Evolutionary conservation across 495 filamentous ascomycete species (phyloP), one percentile per base, ranked within the genome.

Genomic region (Penicillium canescens): DNA sequence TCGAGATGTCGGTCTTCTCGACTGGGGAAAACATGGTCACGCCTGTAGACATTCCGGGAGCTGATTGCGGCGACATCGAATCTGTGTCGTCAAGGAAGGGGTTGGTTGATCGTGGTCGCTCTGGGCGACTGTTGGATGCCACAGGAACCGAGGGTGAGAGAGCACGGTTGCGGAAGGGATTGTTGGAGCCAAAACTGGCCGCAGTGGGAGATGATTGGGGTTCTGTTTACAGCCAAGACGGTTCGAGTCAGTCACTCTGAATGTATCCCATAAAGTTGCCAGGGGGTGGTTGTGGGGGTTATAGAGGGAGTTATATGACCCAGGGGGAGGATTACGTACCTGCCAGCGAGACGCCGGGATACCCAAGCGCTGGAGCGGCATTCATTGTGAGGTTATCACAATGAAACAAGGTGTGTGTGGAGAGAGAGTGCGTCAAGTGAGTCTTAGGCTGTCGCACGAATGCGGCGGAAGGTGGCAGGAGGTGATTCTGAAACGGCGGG

Each of bases 131-230:
- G 39, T 56, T 65, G 28, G 64, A 67, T 14, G 63, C 78, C 42
- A 68, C 80, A 66, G 79, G 65, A 26, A 45, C 75, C 60, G 81
- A 78, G 78, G 90, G 92, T 52, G 92, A 94, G 7, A 82, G 74
- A 41, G 89, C 86, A 59, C 89, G 88, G 71, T 96, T 96, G 77
- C 94, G 87, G 69, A 98, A 98, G n/a, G 94, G 94, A 65, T 98
- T 98, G 79, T 98, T 98, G 57, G 94, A 98, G 54, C 85, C 82
- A 64, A 94, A 80, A 64, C 85, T 87, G 67, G 85, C 73, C 12
- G 79, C 68, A 42, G 77, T 78, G 34, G 82, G 69, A 45, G 82
- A 76, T 3, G 62, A 44, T 41, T 71, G 63, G 54, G 55, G 60
- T 13, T 63, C 65, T 55, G 24, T 35, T 47, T 13, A 24, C 61